phyloP scores from a whole-genome alignment of 306 rosid species.

The Fagus sylvatica region DNA sequence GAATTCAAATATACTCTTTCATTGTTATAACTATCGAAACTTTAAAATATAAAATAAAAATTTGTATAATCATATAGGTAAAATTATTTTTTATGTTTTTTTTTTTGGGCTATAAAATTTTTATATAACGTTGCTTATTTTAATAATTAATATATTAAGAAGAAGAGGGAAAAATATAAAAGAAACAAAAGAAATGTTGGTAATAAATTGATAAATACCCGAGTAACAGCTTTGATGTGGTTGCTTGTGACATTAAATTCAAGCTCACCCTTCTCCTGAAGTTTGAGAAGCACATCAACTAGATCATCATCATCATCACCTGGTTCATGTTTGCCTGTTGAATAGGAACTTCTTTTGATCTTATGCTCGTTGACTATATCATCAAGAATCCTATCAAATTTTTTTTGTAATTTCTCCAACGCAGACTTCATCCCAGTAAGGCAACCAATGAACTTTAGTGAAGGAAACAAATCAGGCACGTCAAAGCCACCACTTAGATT shows the following conservation, averaged over 20 bases:
- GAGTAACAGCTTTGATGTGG: constrained; percentile 14
- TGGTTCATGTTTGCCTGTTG: neutral
- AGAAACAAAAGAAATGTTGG: neutral
- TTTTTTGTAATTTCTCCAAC: neutral
- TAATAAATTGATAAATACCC: neutral
- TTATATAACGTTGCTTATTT: no score
- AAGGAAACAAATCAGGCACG: constrained; percentile 18
- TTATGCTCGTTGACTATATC: constrained; percentile 1
- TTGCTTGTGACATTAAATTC: constrained; percentile 3
- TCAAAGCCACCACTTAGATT: neutral
- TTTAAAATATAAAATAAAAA: no score
- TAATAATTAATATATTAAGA: no score
- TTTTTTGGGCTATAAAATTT: no score
- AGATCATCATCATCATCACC: neutral
- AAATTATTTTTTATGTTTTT: no score
- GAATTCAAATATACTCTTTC: no score
- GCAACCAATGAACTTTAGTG: neutral
- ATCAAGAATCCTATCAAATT: constrained; percentile 8
- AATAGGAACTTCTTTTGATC: neutral
- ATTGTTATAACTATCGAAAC: no score
- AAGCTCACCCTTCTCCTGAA: neutral
- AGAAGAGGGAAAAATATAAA: neutral
- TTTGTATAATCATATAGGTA: no score
- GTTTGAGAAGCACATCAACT: constrained; percentile 13
- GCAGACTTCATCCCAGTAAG: constrained; percentile 17